Base-by-base conservation (phyloP, 2,329 filamentous ascomycete species). In the Penicillium concentricum region DNA sequence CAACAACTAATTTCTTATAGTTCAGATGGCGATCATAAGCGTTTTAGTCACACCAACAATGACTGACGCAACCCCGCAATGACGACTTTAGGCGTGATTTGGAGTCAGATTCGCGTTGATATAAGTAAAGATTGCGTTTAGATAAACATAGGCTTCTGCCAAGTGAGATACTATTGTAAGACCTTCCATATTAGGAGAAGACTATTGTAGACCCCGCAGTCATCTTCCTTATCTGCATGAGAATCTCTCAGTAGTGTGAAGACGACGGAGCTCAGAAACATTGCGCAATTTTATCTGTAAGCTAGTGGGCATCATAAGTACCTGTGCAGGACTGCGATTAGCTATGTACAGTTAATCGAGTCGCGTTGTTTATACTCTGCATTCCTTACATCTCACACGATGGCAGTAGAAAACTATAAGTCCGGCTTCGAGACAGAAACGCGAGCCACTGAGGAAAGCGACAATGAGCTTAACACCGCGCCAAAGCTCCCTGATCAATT, bases 401-500 rank as follows among this genome's bases (percentile, higher is more conserved):
- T 53, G 51, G 26, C n/a, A 15, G 32, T 18, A n/a, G 34, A 41
- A 37, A 20, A 10, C 5, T 26, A 32, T 1, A 53, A 47, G 7
- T n/a, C 32, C 20, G 47, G 42, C 49, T 38, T 56, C 13, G 49
- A 39, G 38, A 35, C 46, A 5, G 45, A 24, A 18, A 34, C 32
- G 24, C 38, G 44, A 13, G 5, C 24, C 8, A 54, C 34, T 18
- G 45, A 54, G 41, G 58, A 59, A 32, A 54, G 35, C 16, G 51
- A 56, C 2, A 50, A 38, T 13, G 28, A 43, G 1, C 6, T 43
- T 6, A 24, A 35, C 18, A 16, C 41, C 30, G n/a, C 72, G 63
- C 10, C 51, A 15, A 76, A 72, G 51, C 62, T 78, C 1, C 67
- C 73, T 0, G 72, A 72, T 39, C 72, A 68, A 20, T 76, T 71